Evolutionary conservation across 805 yeast genomes (phyloP).

Genomic region (Metschnikowia shivogae): DNA sequence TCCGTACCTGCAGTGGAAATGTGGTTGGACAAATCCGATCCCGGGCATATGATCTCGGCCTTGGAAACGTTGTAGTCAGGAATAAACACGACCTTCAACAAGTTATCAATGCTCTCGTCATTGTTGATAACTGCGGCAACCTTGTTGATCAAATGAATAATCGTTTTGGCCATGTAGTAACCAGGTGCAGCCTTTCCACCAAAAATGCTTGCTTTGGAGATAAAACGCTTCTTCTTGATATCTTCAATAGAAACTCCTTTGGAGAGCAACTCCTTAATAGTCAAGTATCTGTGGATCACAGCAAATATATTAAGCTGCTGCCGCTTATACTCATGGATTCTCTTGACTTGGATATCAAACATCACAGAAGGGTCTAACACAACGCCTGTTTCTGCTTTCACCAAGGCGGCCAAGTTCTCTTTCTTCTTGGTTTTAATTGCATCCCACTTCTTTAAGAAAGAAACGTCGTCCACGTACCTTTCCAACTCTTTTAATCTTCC

Average conservation of each 20-base stretch:
- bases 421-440: conserved; percentile 69
- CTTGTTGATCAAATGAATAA: conserved; percentile 78
- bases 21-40: conserved; percentile 87
- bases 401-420: conserved; percentile 57
- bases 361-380: conserved; percentile 68
- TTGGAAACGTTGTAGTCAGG: conserved; percentile 94
- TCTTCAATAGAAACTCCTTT: conserved; percentile 41
- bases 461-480: conserved; percentile 59
- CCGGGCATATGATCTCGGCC: conserved; percentile 88
- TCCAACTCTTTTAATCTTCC: conserved; percentile 64
- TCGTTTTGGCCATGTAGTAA: conserved; percentile 88
- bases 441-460: conserved; percentile 68
- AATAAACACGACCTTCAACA: conserved; percentile 80
- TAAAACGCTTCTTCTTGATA: conserved; percentile 56
- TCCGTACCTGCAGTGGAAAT: conserved; percentile 97
- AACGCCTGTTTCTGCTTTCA: conserved; percentile 60
- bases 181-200: conserved; percentile 99
- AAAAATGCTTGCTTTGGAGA: conserved; percentile 74
- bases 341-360: conserved; percentile 89
- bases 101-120: conserved; percentile 68
- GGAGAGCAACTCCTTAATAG: conserved; percentile 63
- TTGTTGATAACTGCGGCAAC: conserved; percentile 78
- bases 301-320: conserved; percentile 93
- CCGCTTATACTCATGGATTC: conserved; percentile 94
- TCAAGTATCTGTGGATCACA: conserved; percentile 75